phyloP scores from a whole-genome alignment of 192 early-diverging fungal genomes.

The Entomortierella lignicola region DNA sequence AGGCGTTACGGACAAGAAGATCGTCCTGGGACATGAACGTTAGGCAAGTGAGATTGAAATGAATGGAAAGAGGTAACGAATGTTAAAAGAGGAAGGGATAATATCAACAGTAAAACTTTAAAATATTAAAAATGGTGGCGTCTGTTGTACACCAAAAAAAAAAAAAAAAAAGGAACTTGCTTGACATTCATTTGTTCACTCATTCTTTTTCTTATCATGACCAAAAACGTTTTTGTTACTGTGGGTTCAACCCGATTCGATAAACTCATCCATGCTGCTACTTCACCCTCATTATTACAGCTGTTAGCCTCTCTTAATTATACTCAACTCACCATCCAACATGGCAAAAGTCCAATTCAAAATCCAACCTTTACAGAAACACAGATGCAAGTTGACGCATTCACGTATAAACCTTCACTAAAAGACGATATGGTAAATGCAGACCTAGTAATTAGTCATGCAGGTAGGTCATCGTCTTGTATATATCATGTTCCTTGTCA shows the following conservation, averaged over 20 bases:
- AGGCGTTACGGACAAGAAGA: conserved; percentile 42
- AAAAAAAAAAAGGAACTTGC: background rate
- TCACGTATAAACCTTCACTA: conserved; percentile 69
- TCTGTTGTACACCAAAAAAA: too few species aligned
- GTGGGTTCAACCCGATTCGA: conserved; percentile 96
- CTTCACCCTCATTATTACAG: conserved; percentile 59
- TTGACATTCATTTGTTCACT: background rate
- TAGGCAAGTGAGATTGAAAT: background rate
- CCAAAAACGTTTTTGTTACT: conserved; percentile 74
- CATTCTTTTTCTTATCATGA: conserved; percentile 6
- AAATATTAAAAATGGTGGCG: conserved; percentile 11
- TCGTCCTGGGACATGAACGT: conserved; percentile 34
- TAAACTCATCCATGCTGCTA: conserved; percentile 66
- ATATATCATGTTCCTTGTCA: background rate
- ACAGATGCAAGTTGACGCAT: conserved; percentile 58
- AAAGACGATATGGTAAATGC: conserved; percentile 67
- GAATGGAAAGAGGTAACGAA: background rate
- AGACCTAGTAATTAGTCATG: conserved; percentile 86
- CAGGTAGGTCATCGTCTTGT: conserved; percentile 56
- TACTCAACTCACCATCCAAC: conserved; percentile 72
- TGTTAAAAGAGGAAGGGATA: background rate
- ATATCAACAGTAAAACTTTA: background rate
- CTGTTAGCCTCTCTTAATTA: conserved; percentile 62
- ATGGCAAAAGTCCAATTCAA: conserved; percentile 60
- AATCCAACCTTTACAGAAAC: background rate